phyloP scores from a whole-genome alignment of 495 filamentous ascomycete genomes.

The Clohesyomyces aquaticus region DNA sequence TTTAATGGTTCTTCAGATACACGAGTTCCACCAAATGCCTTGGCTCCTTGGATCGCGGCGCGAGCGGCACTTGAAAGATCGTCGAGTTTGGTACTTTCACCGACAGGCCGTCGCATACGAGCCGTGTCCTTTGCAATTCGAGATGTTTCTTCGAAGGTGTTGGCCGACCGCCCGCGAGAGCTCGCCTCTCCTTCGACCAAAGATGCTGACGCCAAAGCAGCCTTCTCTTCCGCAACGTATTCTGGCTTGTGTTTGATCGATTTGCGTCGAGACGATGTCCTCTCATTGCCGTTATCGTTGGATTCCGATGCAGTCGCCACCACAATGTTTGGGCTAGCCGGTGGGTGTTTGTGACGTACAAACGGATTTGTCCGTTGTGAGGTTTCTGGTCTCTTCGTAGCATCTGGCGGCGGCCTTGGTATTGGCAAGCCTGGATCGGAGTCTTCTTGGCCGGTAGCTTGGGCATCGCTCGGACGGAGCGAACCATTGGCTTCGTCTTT shows the following conservation, averaged over 20 bases:
- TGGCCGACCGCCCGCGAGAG: constrained; percentile 18
- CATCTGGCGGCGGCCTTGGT: constrained; percentile 21
- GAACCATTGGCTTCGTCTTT: too few species aligned
- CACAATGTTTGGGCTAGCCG: constrained; percentile 4
- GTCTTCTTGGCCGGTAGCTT: constrained; percentile 1
- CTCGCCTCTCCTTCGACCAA: constrained; percentile 4
- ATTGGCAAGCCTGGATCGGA: constrained; percentile 21
- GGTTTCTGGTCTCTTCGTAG: constrained; percentile 13
- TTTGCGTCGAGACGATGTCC: background rate
- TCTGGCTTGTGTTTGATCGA: constrained; percentile 6
- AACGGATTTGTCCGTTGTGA: constrained; percentile 31
- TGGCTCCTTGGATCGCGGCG: constrained; percentile 5
- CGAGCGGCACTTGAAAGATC: constrained; percentile 1
- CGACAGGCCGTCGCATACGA: background rate
- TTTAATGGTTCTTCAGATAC: constrained; percentile 11
- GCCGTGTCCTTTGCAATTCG: constrained; percentile 4
- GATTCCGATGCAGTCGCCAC: constrained; percentile 9
- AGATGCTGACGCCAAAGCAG: background rate
- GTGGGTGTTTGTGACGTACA: constrained; percentile 12
- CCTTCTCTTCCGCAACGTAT: background rate
- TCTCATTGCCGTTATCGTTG: background rate
- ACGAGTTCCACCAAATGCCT: background rate
- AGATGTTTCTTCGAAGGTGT: constrained; percentile 18
- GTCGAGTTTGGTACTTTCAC: background rate
- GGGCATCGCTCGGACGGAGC: constrained; percentile 1